These are phyloP conservation scores for Neophaeococcomyces mojaviensis DNA, from an alignment of 2,329 filamentous ascomycete genomes.

Conservation along the genomic window DNA sequence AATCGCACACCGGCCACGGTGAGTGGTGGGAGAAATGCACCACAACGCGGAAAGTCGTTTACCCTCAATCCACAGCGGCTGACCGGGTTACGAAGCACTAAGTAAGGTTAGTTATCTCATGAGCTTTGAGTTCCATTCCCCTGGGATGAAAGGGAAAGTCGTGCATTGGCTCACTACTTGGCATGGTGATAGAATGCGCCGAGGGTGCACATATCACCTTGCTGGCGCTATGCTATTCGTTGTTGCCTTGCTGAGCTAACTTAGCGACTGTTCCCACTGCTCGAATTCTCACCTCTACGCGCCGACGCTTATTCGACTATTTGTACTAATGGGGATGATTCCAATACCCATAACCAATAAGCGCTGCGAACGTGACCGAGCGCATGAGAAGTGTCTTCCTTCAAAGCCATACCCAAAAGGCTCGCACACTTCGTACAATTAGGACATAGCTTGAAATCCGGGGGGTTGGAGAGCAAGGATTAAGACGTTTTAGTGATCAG, in stretches of 20 bases:
- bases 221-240: neutral
- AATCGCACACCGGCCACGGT: neutral
- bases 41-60: constrained; percentile 2
- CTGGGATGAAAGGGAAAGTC: neutral
- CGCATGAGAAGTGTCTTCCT: too few relatives aligned
- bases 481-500: neutral
- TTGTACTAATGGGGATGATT: too few relatives aligned
- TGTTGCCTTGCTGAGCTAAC: neutral
- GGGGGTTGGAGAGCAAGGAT: neutral
- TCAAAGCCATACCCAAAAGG: too few relatives aligned
- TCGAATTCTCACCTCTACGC: constrained; percentile 1
- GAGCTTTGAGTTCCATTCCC: neutral
- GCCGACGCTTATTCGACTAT: constrained; percentile 2
- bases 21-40: neutral
- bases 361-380: too few relatives aligned
- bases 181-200: constrained; percentile 1
- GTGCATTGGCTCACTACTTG: neutral
- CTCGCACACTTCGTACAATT: neutral
- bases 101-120: neutral
- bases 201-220: constrained; percentile 4
- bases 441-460: too few relatives aligned
- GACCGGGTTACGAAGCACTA: neutral
- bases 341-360: too few relatives aligned
- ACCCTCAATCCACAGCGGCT: constrained; percentile 7
- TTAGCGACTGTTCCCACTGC: neutral